A percentile compares a stretch with the other conserved stretches of the same genome.
phyloP scores from a whole-genome alignment of 768 basidiomycete species.

The Mycena crocata region DNA sequence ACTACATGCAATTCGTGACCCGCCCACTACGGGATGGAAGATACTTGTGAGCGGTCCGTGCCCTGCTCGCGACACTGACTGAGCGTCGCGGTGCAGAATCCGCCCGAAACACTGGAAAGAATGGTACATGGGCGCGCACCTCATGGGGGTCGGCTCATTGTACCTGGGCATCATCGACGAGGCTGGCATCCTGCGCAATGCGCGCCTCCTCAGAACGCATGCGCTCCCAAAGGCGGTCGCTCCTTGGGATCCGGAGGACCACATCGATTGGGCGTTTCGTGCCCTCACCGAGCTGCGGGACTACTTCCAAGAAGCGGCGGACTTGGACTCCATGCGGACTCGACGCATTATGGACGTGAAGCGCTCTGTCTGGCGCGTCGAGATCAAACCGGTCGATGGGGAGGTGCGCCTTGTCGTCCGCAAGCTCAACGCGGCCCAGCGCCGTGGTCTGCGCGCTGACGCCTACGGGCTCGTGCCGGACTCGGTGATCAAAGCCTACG shows the following conservation, averaged over 20 bases:
- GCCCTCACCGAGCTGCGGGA: conserved; percentile 26
- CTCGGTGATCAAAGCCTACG: conserved; percentile 11
- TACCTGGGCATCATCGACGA: conserved; percentile 29
- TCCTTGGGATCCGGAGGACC: conserved; percentile 20
- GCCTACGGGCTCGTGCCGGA: not conserved
- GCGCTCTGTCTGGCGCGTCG: conserved; percentile 13
- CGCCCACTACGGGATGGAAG: not conserved
- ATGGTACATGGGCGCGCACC: conserved; percentile 28
- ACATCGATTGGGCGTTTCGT: conserved; percentile 21
- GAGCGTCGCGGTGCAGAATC: not conserved
- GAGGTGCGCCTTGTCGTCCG: conserved; percentile 17
- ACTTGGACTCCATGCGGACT: not conserved
- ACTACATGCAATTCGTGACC: conserved; percentile 30
- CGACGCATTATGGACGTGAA: not conserved
- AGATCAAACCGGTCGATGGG: conserved; percentile 15
- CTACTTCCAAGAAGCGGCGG: conserved; percentile 21
- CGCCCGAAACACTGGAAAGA: conserved; percentile 19
- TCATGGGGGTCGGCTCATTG: conserved; percentile 24
- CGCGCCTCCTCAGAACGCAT: conserved; percentile 7
- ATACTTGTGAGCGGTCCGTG: not conserved
- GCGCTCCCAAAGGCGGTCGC: not conserved
- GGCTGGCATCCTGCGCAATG: conserved; percentile 9
- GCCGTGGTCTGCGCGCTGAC: not conserved
- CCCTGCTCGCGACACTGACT: not conserved
- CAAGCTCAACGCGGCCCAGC: not conserved